Evolutionary conservation across 2,329 filamentous ascomycete species (phyloP), one percentile per base, ranked within the genome.

Genomic region (Blastomyces gilchristii): DNA sequence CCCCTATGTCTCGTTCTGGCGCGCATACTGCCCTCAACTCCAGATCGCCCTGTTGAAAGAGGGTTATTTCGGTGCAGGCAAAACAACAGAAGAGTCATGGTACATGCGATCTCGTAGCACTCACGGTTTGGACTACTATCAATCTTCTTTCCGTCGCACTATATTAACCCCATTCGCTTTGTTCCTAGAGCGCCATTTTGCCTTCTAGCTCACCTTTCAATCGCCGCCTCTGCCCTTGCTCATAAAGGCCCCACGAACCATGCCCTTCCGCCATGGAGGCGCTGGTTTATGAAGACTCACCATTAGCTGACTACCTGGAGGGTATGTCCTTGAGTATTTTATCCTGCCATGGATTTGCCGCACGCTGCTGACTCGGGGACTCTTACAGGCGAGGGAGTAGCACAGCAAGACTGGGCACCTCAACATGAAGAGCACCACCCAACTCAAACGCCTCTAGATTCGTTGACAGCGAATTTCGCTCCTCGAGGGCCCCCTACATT

Each of bases 301-400:
- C 92, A 70, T 82, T 97, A 77, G 91, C 91, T 73, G 86, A 89
- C 72, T 94, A 94, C 79, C 85, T 97, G 70, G 87, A 92, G 85
- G 91, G 92, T 94, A 77, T 71, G 81, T 76, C 63, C 54, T 31
- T 56, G 57, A 54, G 62, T 59, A 25, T 56, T 56, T 37, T 39
- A 37, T 47, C 45, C 45, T 25, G 14, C 5, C 28, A 37, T 22
- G 41, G 43, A 60, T 60, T 54, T 61, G 62, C 53, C 43, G 61
- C 69, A 59, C 43, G 34, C 50, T 57, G 56, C 43, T 53, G 53
- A 64, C 59, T 28, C 57, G 65, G 47, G 67, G 60, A 65, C 60
- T 67, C 57, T 57, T 65, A 62, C 68, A 81, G 80, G 76, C 62
- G 75, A 80, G 70, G 79, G 78, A 67, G 77, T 76, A 72, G 71